Evolutionary conservation across 1,284 basidiomycete genomes (phyloP).

Genomic region (Flammula alnicola): DNA sequence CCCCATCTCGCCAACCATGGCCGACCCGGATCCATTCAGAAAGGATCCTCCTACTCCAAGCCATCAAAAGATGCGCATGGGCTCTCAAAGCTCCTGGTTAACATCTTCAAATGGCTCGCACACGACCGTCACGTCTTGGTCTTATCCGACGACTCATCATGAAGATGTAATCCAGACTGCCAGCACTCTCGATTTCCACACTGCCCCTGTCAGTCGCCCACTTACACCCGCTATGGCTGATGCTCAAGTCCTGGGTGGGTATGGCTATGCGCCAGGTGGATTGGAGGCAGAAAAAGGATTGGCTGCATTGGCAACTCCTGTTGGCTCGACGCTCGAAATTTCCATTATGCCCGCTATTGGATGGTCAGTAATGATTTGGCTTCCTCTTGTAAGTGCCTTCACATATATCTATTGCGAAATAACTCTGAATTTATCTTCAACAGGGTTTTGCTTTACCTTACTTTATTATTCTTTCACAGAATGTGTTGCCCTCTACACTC

Average conservation of each 20-base stretch:
- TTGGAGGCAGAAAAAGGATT: slow-evolving; percentile 58
- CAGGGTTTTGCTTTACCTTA: slow-evolving; percentile 66
- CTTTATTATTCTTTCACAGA: slow-evolving; percentile 50
- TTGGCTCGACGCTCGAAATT: slow-evolving; percentile 53
- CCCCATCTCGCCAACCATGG: slow-evolving; percentile 47
- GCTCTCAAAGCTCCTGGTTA: slow-evolving; percentile 73
- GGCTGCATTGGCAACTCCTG: slow-evolving; percentile 44
- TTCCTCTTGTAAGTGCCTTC: slow-evolving; percentile 59
- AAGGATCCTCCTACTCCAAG: slow-evolving; percentile 45
- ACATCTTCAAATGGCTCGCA: slow-evolving; percentile 65
- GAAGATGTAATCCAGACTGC: slow-evolving; percentile 23
- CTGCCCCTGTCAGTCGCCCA: slow-evolving; percentile 45
- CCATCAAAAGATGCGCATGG: slow-evolving; percentile 51
- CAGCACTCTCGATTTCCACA: slow-evolving; percentile 45
- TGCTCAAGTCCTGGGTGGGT: slow-evolving; percentile 66
- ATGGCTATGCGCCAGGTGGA: slow-evolving; percentile 54
- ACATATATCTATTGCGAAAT: slow-evolving; percentile 12
- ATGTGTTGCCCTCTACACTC: slow-evolving; percentile 38
- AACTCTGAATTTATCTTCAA: slow-evolving; percentile 5
- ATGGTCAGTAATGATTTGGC: slow-evolving; percentile 69
- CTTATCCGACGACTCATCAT: slow-evolving; percentile 55
- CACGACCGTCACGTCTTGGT: slow-evolving; percentile 65
- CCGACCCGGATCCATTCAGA: slow-evolving; percentile 66
- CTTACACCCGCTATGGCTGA: slow-evolving; percentile 57
- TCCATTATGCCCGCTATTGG: slow-evolving; percentile 55